phyloP scores from a whole-genome alignment of 352 stramenopile species.

The Paralagenidium karlingii region DNA sequence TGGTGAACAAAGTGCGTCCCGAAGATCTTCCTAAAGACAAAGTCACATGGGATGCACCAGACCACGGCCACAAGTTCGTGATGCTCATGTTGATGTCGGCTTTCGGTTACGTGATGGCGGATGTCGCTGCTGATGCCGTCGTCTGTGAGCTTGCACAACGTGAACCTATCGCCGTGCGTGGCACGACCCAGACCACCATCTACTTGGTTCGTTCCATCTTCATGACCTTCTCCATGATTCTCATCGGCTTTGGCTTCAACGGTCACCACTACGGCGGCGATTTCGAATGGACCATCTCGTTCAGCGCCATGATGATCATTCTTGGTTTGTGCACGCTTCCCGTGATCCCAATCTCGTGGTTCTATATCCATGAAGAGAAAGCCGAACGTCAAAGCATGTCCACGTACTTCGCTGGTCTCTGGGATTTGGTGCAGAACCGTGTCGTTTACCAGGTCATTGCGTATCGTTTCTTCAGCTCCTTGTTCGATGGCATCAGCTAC shows the following conservation, averaged over 20 bases:
- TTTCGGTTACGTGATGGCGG: slow-evolving; percentile 77
- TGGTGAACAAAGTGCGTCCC: slow-evolving; percentile 23
- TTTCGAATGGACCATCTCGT: slow-evolving; percentile 34
- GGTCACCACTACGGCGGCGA: slow-evolving; percentile 32
- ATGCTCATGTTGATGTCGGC: slow-evolving; percentile 65
- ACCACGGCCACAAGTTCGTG: slow-evolving; percentile 32
- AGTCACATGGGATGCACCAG: slow-evolving; percentile 20
- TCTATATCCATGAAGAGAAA: slow-evolving; percentile 11
- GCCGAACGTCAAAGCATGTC: slow-evolving; percentile 19
- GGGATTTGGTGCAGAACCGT: slow-evolving; percentile 33
- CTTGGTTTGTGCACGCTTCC: slow-evolving; percentile 7
- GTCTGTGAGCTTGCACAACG: slow-evolving; percentile 43
- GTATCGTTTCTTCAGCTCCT: slow-evolving; percentile 33
- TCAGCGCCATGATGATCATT: slow-evolving; percentile 29
- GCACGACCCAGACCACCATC: slow-evolving; percentile 23
- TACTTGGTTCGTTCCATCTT: slow-evolving; percentile 19
- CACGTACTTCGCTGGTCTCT: slow-evolving; percentile 18
- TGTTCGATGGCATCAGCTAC: slow-evolving; percentile 31
- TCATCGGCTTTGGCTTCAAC: slow-evolving; percentile 54
- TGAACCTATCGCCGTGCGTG: slow-evolving; percentile 27
- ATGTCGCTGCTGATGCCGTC: slow-evolving; percentile 73
- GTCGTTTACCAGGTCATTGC: slow-evolving; percentile 39
- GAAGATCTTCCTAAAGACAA: slow-evolving; percentile 23
- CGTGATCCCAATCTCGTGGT: slow-evolving; percentile 14
- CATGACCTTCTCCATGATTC: slow-evolving; percentile 29